These are phyloP conservation scores for Colletotrichum spaethianum DNA, from an alignment of 2,329 filamentous ascomycete genomes.

Conservation along the genomic window DNA sequence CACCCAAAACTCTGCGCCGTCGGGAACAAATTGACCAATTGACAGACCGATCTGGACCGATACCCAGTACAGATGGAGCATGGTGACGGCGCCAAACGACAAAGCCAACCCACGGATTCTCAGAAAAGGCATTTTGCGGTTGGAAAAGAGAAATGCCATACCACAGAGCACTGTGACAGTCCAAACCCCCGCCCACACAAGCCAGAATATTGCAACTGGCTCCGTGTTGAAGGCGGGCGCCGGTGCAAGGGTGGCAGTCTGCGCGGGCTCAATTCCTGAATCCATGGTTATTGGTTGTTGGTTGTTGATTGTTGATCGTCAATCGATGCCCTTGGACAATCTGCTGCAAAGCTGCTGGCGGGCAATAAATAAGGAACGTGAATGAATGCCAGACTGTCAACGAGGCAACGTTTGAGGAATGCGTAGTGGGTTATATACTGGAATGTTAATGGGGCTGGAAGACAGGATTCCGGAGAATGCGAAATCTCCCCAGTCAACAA, in stretches of 20 bases:
- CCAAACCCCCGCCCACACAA: slow-evolving; percentile 55
- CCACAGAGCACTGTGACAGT: slow-evolving; percentile 55
- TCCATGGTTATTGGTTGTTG: too few relatives aligned
- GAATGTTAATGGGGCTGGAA: slow-evolving; percentile 25
- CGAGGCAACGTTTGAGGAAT: background rate
- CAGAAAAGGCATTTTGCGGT: slow-evolving; percentile 57
- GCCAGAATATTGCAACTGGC: slow-evolving; percentile 58
- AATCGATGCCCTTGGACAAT: background rate
- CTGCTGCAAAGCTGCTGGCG: background rate
- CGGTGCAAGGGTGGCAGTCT: background rate
- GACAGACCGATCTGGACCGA: slow-evolving; percentile 56
- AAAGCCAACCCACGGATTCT: slow-evolving; percentile 51
- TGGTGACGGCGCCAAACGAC: slow-evolving; percentile 51
- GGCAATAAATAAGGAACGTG: slow-evolving; percentile 8
- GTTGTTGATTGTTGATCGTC: background rate
- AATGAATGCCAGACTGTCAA: background rate
- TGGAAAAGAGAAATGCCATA: slow-evolving; percentile 57
- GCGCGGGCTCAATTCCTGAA: background rate
- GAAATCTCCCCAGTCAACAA: background rate
- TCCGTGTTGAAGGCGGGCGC: slow-evolving; percentile 46
- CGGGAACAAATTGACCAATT: slow-evolving; percentile 60
- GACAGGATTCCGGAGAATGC: slow-evolving; percentile 10
- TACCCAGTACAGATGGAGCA: slow-evolving; percentile 60
- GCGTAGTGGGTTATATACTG: slow-evolving; percentile 31
- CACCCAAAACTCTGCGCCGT: slow-evolving; percentile 73